phyloP scores from a whole-genome alignment of 129 eudicot genomes.

The Helianthus tuberosus region DNA sequence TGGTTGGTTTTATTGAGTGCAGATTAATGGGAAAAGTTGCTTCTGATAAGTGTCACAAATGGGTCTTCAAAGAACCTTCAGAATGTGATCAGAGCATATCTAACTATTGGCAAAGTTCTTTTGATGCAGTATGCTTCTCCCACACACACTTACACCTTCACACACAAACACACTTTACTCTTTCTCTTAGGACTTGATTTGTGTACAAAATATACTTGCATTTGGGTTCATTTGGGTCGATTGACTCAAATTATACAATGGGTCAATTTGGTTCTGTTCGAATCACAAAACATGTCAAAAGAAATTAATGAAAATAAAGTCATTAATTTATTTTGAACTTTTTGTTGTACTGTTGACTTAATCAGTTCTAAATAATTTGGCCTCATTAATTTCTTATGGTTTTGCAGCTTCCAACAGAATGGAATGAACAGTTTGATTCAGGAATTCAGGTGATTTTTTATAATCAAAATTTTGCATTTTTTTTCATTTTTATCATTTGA shows the following conservation, averaged over 20 bases:
- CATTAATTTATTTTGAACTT: not conserved
- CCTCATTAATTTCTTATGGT: conserved; percentile 25
- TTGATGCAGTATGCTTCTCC: conserved; percentile 45
- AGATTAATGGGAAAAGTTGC: conserved; percentile 99
- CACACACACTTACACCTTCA: conserved; percentile 25
- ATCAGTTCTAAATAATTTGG: conserved; percentile 7
- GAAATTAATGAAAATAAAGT: not conserved
- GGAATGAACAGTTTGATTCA: conserved; percentile 98
- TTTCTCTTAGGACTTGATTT: not conserved
- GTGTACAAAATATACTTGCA: not conserved
- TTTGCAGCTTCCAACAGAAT: conserved; percentile 91
- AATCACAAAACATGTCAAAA: not conserved
- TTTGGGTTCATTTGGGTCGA: not conserved
- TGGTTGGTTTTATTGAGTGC: conserved; percentile 38
- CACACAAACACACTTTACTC: conserved; percentile 10
- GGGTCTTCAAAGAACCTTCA: conserved; percentile 58
- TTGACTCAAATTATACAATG: not conserved
- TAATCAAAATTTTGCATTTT: conserved; percentile 1
- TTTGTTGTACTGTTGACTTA: not conserved
- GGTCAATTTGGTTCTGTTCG: not conserved
- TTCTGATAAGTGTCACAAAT: conserved; percentile 99
- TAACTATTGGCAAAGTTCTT: conserved; percentile 52
- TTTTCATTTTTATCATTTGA: conserved; percentile 5
- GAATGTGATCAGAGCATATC: conserved; percentile 51
- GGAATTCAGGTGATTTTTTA: conserved; percentile 77